Percentiles rank a stretch among this genome's conserved stretches.
These are phyloP conservation scores for Trichoderma endophyticum DNA, from an alignment of 2,329 filamentous ascomycete species.

Conservation along the genomic window DNA sequence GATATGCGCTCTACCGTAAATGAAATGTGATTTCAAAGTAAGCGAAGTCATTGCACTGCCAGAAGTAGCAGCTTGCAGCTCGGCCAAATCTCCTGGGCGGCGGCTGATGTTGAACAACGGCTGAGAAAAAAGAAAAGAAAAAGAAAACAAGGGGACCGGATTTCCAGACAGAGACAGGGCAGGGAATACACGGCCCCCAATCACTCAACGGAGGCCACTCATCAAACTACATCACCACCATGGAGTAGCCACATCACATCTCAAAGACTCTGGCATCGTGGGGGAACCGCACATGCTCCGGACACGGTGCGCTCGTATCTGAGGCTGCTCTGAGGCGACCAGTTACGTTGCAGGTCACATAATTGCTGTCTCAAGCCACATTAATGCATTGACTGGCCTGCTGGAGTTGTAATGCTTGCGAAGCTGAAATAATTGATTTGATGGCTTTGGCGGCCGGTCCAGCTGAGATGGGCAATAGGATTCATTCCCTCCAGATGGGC, in stretches of 20 bases:
- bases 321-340: not conserved
- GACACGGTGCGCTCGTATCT: not conserved
- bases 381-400: not conserved
- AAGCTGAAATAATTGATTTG: not conserved
- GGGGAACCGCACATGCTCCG: not conserved
- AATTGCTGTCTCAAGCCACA: not conserved
- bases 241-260: not conserved
- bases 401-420: not conserved
- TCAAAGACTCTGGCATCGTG: not conserved
- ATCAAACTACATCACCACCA: not conserved
- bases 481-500: not conserved
- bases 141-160: not conserved
- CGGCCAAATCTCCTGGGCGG: not conserved
- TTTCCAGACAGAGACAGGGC: not conserved
- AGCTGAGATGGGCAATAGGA: not conserved
- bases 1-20: not conserved
- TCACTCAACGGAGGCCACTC: not conserved
- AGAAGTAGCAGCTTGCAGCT: not conserved
- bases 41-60: not conserved
- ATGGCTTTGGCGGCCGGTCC: not conserved
- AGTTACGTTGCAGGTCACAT: not conserved
- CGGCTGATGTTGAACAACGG: not conserved
- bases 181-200: too few species aligned
- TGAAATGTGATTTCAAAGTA: not conserved
- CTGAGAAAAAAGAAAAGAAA: not conserved